Base-by-base conservation (phyloP, 2,329 filamentous ascomycete species). In the Alternaria sp. region DNA sequence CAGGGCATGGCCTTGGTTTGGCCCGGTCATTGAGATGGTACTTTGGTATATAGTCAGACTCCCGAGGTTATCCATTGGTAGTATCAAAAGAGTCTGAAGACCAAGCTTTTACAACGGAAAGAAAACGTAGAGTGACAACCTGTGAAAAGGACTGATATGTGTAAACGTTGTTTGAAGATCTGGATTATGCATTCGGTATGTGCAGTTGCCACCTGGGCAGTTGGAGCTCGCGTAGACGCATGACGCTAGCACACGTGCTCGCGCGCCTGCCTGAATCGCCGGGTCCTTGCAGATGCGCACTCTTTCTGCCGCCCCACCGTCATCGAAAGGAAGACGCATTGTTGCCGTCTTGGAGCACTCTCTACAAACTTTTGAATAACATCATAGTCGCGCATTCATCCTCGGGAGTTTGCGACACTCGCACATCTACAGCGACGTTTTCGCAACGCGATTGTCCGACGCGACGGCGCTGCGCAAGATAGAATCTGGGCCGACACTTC, bases 181-280 rank as follows among this genome's bases (percentile, higher is more conserved):
- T 12, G 28, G 4, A 12, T 30, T 28, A 28, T 4, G 1, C 5
- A 28, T 28, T 28, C 26, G 26, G 3, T 28, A 28, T 28, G 26
- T 28, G 26, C 26, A 28, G 26, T 28, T 11, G 26, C 26, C 26
- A 28, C 1, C 10, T 28, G 26, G 26, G 26, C 26, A 11, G 26
- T 28, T 28, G 26, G 5, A 28, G 26, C 26, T 12, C 26, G 10
- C 26, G 28, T 28, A 30, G 49, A 51, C 28, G 28, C 49, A 62
- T 50, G 55, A 60, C 57, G 56, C 45, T 55, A 44, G 28, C 46
- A 46, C 61, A 63, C 61, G 61, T 63, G 61, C 56, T 63, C 57
- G 50, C 61, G 61, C 61, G 61, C 45, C 56, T 62, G 60, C 36
- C 19, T 36, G 17, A 52, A 47, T 43, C 54, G 54, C 56, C 50